Evolutionary conservation across 805 yeast genomes (phyloP), one percentile per base, ranked within the genome.

Genomic region (Metschnikowia koreensis): DNA sequence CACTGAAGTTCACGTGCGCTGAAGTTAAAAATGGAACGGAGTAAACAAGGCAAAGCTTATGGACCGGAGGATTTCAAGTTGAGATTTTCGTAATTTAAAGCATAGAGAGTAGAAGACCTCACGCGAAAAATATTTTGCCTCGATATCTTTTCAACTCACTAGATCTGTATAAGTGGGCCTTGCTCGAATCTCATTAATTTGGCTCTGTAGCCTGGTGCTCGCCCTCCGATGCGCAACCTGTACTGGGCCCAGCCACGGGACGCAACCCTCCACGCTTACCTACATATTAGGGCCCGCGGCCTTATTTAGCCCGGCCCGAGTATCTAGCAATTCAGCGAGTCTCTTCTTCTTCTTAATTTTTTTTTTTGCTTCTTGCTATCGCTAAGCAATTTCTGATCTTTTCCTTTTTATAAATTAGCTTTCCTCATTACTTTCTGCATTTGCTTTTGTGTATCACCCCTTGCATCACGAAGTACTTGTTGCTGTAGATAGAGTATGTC

Each of bases 201-300:
- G 22, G 22, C 22, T 22, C 22, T 22, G 22, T 22, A 22, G 22
- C 22, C 29, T 13, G 26, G n/a, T 16, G 22, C 29, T 27, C 37
- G 42, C 42, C 43, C 42, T 28, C 48, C 37, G 42, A 45, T 15
- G 38, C 37, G 29, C 22, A 12, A 42, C 43, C 47, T 22, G 49
- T 26, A 52, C 45, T 31, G 36, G 41, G 36, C 46, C 50, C 43
- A 44, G 44, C 44, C 41, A 40, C 48, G 56, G 56, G 51, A 50
- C 53, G 56, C 53, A 47, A 40, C 31, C 53, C 51, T 36, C 56
- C 54, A 53, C 54, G 52, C 39, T 47, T 42, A 45, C 57, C 57
- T 53, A 50, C 57, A 53, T 53, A 50, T 50, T 50, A 39, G 44
- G 11, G 37, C 40, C 34, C 54, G 57, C 57, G 57, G 53, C 47